Percentiles rank a stretch among this genome's conserved stretches.
Evolutionary conservation across 2,329 filamentous ascomycete genomes (phyloP).

Genomic region (Pyrenophora seminiperda): DNA sequence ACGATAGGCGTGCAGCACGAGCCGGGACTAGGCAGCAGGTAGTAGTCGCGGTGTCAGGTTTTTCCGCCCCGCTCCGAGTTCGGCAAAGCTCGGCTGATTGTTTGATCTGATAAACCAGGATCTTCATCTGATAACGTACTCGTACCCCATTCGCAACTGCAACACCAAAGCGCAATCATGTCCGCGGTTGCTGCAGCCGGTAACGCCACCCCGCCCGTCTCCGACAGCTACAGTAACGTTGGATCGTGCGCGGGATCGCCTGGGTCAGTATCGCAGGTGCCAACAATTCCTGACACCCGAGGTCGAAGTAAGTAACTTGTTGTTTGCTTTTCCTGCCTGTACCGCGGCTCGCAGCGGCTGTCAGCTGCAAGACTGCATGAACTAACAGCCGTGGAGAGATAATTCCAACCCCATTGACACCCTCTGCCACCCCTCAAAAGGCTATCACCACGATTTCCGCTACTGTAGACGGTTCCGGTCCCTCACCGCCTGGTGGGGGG

Average conservation of each 20-base stretch:
- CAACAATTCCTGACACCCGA: conserved; percentile 1
- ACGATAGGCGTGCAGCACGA: not conserved
- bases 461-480: conserved; percentile 22
- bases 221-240: conserved; percentile 4
- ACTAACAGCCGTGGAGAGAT: not conserved
- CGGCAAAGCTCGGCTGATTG: conserved; percentile 25
- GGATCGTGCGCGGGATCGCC: conserved; percentile 11
- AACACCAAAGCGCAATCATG: conserved; percentile 24
- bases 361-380: conserved; percentile 4
- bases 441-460: conserved; percentile 36
- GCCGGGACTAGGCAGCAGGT: not conserved
- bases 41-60: not conserved
- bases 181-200: conserved; percentile 18
- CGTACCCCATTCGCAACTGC: conserved; percentile 13
- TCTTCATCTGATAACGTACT: conserved; percentile 26
- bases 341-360: conserved; percentile 13
- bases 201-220: conserved; percentile 18
- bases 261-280: not conserved
- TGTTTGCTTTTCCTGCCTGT: conserved; percentile 12
- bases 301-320: conserved; percentile 25
- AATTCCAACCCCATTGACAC: conserved; percentile 11
- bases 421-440: conserved; percentile 9
- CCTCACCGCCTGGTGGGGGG: conserved; percentile 43
- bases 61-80: conserved; percentile 20
- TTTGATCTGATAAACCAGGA: conserved; percentile 35